Base-by-base conservation (phyloP, 2,329 filamentous ascomycete genomes). In the Claviceps sp. region DNA sequence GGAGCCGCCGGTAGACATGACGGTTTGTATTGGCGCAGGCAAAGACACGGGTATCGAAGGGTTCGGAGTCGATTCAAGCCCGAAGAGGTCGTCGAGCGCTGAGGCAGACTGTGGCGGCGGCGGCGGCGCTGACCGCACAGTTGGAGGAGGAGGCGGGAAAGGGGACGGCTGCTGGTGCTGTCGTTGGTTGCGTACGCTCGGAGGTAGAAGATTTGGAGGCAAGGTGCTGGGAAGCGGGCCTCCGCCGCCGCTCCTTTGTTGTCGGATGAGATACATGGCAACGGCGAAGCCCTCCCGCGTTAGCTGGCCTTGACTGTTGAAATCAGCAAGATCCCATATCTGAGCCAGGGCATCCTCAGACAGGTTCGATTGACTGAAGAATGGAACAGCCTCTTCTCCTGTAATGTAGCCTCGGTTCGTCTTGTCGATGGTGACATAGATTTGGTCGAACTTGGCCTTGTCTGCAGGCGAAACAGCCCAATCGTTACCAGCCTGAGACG, bases 241-340 rank as follows among this genome's bases (percentile, higher is more conserved):
- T 36, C 71, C 65, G 53, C 81, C 81, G 56, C 83, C 85, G 57
- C 78, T 85, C 51, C 90, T 79, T 65, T 96, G 90, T 65, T 95
- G 87, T 55, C 90, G 81, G 60, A 98, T 96, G 49, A 98, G 75
- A 64, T 94, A 94, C 90, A 98, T 96, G 50, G 93, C 91, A 47
- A 98, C 89, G 0, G 93, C 89, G 64, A 98, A 98, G 61, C 95
- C 90, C 59, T 98, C 93, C 60, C 81, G 82, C 47, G 78, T 89
- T 52, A 98, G 73, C 53, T 85, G 84, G 11, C 93, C 93, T 59
- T 90, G 86, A 7, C 89, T 93, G 62, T 88, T 89, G 67, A 96
- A 89, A 68, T 98, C 93, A 14, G 93, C 85, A 34, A 98, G 79
- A 65, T 98, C 93, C 93, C 93, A 98, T 57, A 98, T 95, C 61